Conservation (phyloP, 2,329 filamentous ascomycete genomes). For the Rachicladosporium sp. region DNA sequence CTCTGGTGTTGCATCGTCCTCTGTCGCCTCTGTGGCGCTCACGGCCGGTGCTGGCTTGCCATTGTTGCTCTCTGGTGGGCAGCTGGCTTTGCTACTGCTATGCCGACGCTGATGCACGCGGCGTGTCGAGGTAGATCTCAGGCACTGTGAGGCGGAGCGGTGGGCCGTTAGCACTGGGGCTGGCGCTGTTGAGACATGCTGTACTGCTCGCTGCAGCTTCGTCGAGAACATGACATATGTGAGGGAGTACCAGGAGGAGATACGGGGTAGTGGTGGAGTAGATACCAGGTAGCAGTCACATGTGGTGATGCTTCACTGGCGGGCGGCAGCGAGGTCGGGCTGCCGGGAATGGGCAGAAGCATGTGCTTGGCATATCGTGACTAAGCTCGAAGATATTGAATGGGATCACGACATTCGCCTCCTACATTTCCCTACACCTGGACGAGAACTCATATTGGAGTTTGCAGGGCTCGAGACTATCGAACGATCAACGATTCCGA, state of each 20-base stretch:
- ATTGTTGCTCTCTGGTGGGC: constrained; percentile 27
- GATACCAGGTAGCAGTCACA: no score
- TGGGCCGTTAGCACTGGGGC: constrained; percentile 16
- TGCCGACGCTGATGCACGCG: constrained; percentile 36
- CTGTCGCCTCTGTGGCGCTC: constrained; percentile 9
- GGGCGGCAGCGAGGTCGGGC: no score
- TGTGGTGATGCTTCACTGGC: no score
- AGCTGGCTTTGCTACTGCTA: constrained; percentile 39
- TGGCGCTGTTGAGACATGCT: constrained; percentile 17
- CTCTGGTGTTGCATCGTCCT: background rate
- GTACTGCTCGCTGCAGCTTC: constrained; percentile 17
- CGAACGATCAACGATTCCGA: no score
- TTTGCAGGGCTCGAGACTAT: no score
- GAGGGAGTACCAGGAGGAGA: background rate
- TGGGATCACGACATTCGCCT: no score
- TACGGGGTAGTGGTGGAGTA: no score
- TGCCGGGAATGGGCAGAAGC: no score
- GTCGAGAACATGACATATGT: constrained; percentile 19
- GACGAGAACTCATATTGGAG: no score
- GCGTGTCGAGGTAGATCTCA: constrained; percentile 17
- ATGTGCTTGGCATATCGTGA: no score
- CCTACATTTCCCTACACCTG: no score
- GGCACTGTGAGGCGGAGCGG: constrained; percentile 18
- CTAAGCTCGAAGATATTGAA: no score
- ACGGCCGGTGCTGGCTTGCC: constrained; percentile 18